phyloP scores from a whole-genome alignment of 2,329 filamentous ascomycete genomes.

The Curvularia hawaiiensis region DNA sequence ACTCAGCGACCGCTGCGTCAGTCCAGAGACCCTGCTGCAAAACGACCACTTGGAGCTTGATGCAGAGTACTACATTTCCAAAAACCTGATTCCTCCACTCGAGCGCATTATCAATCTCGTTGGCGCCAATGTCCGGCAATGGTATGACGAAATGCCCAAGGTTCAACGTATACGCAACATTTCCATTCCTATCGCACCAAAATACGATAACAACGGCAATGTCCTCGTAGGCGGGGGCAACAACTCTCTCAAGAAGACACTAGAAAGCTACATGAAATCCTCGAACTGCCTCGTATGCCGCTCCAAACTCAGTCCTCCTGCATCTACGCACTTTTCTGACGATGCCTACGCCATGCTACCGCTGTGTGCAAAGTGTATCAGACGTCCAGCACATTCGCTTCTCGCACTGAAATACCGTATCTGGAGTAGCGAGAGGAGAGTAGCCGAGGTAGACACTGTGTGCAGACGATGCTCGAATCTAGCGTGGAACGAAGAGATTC shows the following conservation, averaged over 20 bases:
- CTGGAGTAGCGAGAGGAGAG: conserved; percentile 65
- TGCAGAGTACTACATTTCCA: conserved; percentile 94
- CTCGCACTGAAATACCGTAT: conserved; percentile 67
- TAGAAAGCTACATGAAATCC: conserved; percentile 92
- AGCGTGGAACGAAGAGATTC: conserved; percentile 75
- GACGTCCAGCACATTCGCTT: conserved; percentile 64
- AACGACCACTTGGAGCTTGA: conserved; percentile 83
- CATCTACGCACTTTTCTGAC: conserved; percentile 8
- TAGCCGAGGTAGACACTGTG: conserved; percentile 68
- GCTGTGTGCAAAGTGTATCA: conserved; percentile 65
- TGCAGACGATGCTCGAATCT: conserved; percentile 82
- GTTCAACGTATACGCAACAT: conserved; percentile 74
- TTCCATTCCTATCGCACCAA: conserved; percentile 34
- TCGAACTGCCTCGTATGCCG: conserved; percentile 80
- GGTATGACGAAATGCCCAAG: conserved; percentile 98
- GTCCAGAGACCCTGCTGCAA: conserved; percentile 79
- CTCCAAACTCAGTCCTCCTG: conserved; percentile 56
- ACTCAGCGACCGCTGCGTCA: conserved; percentile 86
- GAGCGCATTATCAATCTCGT: conserved; percentile 97
- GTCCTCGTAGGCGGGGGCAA: conserved; percentile 30
- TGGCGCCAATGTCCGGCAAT: conserved; percentile 84
- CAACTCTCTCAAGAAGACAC: conserved; percentile 64
- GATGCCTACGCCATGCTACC: conserved; percentile 42
- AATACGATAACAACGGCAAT: conserved; percentile 10
- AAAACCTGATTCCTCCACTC: conserved; percentile 92